Percentiles rank a stretch among this genome's conserved stretches.
These are phyloP conservation scores for Ogataea paraovalis DNA, from an alignment of 805 yeast genomes.

Conservation along the genomic window DNA sequence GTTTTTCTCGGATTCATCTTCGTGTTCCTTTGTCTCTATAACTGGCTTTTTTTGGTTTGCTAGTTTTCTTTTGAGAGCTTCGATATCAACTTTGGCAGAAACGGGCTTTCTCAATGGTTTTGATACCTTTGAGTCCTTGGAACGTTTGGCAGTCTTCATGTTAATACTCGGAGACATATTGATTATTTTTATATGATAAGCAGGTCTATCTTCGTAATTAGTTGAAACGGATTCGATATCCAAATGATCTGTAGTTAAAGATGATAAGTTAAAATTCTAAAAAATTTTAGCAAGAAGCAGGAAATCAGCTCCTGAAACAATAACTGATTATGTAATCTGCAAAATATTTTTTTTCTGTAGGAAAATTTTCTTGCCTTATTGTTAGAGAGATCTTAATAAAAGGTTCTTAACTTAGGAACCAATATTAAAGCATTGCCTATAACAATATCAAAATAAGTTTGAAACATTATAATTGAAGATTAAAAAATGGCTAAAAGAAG, in stretches of 20 bases:
- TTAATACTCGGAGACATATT: constrained; percentile 18
- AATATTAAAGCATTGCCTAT: no score
- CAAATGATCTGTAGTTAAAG: not conserved
- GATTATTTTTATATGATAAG: not conserved
- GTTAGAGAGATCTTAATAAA: not conserved
- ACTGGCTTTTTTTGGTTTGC: constrained; percentile 13
- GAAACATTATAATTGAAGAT: not conserved
- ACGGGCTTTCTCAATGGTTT: constrained; percentile 13
- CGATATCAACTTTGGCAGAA: constrained; percentile 23
- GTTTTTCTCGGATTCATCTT: constrained; percentile 10
- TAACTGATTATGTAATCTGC: not conserved
- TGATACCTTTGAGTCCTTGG: constrained; percentile 3
- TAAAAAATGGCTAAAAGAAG: constrained; percentile 32
- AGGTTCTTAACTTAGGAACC: no score
- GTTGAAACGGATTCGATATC: no score
- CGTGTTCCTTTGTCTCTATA: not conserved
- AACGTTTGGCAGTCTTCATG: constrained; percentile 1
- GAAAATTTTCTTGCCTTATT: constrained; percentile 3
- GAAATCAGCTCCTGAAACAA: not conserved
- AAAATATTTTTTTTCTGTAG: constrained; percentile 1
- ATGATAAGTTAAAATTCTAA: not conserved
- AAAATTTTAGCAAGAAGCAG: not conserved
- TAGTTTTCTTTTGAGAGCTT: constrained; percentile 28
- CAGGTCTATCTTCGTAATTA: no score
- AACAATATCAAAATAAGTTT: no score